Base-by-base conservation (phyloP, 768 basidiomycete genomes). In the Mycena indigotica region DNA sequence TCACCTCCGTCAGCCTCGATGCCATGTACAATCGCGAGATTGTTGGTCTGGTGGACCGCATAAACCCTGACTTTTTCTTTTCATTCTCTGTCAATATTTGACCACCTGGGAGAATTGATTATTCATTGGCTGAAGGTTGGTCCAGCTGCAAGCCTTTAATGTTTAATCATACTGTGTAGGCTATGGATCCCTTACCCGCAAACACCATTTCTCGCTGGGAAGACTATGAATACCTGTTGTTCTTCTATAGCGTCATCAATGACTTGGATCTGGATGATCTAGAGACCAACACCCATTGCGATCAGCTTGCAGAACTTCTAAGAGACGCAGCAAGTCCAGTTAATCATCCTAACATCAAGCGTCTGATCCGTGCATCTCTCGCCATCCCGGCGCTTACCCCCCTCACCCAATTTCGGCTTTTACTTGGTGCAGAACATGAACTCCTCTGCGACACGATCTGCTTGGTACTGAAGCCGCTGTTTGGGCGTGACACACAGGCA, bases 21-120 rank as follows among this genome's bases (percentile, higher is more conserved):
- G 54, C 55, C 4, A 52, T 54, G 15, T 0, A 30, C 5, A 28
- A 25, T 13, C 24, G 5, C 8, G 54, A 56, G 39, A 48, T 63
- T 10, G 38, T 58, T 2, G 53, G 45, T 2, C 35, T 53, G 1
- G 26, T 58, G 13, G 21, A 24, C 32, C 17, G 29, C 29, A 56
- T 58, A 46, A 63, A 63, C 24, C 61, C 61, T 6, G 61, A 63
- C 32, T 63, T 55, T 38, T 63, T 63, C 57, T n/a, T 63, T 63
- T 26, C 57, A 55, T 10, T 41, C 61, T 1, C 55, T 63, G 21
- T 15, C 19, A 17, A 35, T 38, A 23, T 63, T 63, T 35, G 51
- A 58, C 3, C 19, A 40, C 5, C 1, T 29, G 2, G 61, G 61
- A 17, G 21, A 17, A 10, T 55, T 58, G 45, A 53, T 63, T 1